Evolutionary conservation across 257 asterid genomes (phyloP).

Genomic region (Scutellaria minor): DNA sequence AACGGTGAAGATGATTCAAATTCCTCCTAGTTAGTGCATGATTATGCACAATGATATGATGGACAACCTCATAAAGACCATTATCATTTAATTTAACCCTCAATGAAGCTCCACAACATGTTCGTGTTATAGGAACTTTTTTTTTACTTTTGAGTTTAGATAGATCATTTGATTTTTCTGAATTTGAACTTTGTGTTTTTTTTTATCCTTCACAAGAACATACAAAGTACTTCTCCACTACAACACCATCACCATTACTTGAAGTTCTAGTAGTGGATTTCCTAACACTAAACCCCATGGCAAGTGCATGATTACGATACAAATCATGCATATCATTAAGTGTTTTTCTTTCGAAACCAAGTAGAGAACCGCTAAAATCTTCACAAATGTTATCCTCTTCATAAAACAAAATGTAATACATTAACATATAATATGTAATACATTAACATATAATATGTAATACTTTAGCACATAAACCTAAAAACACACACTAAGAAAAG

Average conservation of each 20-base stretch:
- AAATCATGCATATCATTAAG: neutral
- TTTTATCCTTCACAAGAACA: neutral
- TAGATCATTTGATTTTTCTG: no score
- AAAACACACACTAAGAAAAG: no score
- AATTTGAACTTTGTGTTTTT: neutral
- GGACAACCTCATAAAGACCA: constrained; percentile 21
- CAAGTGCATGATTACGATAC: neutral
- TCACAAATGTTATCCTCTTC: no score
- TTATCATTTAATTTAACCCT: neutral
- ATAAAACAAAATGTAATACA: no score
- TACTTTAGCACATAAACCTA: no score
- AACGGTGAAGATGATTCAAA: neutral
- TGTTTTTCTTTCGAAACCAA: no score
- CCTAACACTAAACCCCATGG: neutral
- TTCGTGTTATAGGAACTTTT: neutral
- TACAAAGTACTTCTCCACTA: neutral
- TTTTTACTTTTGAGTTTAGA: neutral
- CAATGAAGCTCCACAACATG: constrained; percentile 1
- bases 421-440: no score
- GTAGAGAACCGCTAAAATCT: no score
- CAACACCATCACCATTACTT: neutral
- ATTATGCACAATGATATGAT: neutral
- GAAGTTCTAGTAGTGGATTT: neutral
- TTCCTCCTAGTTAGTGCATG: neutral
- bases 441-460: no score